Evolutionary conservation across 208 protist species (phyloP), one percentile per base, ranked within the genome.

Genomic region (Leishmania major): DNA sequence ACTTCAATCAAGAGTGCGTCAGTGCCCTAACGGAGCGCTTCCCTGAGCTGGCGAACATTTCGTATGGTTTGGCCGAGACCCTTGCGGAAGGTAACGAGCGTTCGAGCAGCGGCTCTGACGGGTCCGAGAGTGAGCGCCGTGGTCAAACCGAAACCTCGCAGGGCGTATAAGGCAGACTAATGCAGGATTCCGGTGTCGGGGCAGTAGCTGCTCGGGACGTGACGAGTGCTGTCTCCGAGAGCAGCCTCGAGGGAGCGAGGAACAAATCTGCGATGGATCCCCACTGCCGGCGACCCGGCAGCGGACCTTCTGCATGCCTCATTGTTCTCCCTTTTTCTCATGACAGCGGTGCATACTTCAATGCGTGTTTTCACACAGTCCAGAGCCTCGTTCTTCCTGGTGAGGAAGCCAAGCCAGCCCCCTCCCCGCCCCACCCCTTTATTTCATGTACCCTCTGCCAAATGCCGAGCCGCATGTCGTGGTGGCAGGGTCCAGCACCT

Each of bases 11-110:
- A 60, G 84, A 83, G 71, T 75, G 88, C n/a, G 73, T 75, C 31
- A 55, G 43, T 31, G 72, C 77, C 8, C 71, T 94, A 49, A 82
- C 69, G 43, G 59, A 59, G 31, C 87, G 70, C 31, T 94, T 91
- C 55, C 91, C 91, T 0, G 78, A 86, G 1, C 79, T 88, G 28
- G 45, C 64, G 28, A 47, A 35, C 19, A 84, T 83, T 72, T 76
- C 73, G 0, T 77, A 77, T 60, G 67, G 71, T 0, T 37, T 17
- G 2, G 17, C 28, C 13, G 72, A 79, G 28, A 15, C 62, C 13
- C 28, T 47, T 10, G 49, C 49, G 0, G 31, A 43, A 0, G 45
- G 62, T 17, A 10, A 17, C 3, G 59, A 62, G 1, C 70, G 37
- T 19, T 31, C 4, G 8, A 17, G 40, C 35, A 31, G 40, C 31